Percentiles rank a stretch among this genome's conserved stretches.
These are phyloP conservation scores for Pseudogymnoascus sp. DNA, from an alignment of 2,329 filamentous ascomycete species.

Conservation along the genomic window DNA sequence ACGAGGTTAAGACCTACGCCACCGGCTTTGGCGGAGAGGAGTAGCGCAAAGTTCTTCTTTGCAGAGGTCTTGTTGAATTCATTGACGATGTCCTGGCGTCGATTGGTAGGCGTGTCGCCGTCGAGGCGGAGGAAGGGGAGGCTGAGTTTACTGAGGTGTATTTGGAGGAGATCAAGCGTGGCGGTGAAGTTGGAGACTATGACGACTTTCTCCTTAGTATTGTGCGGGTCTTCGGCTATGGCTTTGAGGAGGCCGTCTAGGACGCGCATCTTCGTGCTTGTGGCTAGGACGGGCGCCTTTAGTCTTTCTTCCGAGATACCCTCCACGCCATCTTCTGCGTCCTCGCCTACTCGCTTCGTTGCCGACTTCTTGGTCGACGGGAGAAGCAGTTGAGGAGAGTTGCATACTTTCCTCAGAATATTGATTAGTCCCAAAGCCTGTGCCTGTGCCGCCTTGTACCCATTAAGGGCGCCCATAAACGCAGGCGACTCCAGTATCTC, in stretches of 20 bases:
- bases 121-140: conserved; percentile 60
- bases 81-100: conserved; percentile 60
- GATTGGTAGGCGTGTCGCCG: conserved; percentile 53
- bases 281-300: conserved; percentile 42
- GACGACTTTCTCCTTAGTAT: conserved; percentile 60
- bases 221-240: background rate
- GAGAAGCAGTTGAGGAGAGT: conserved; percentile 55
- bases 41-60: conserved; percentile 54
- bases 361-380: conserved; percentile 35
- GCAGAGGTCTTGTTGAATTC: conserved; percentile 55
- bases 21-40: conserved; percentile 64
- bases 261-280: conserved; percentile 58
- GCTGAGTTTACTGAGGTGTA: conserved; percentile 49
- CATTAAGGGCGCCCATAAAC: conserved; percentile 50
- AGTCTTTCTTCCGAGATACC: conserved; percentile 47
- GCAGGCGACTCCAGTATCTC: conserved; percentile 55
- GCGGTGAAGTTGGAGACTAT: conserved; percentile 70
- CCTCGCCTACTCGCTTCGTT: conserved; percentile 21
- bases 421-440: conserved; percentile 58
- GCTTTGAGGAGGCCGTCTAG: conserved; percentile 55
- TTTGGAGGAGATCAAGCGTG: conserved; percentile 58
- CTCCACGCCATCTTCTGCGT: conserved; percentile 36
- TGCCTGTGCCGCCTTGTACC: conserved; percentile 44
- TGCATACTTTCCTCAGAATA: conserved; percentile 66
- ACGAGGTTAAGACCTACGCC: conserved; percentile 63